Conservation (phyloP, 108 stramenopile species). For the Conticribra guillardii region DNA sequence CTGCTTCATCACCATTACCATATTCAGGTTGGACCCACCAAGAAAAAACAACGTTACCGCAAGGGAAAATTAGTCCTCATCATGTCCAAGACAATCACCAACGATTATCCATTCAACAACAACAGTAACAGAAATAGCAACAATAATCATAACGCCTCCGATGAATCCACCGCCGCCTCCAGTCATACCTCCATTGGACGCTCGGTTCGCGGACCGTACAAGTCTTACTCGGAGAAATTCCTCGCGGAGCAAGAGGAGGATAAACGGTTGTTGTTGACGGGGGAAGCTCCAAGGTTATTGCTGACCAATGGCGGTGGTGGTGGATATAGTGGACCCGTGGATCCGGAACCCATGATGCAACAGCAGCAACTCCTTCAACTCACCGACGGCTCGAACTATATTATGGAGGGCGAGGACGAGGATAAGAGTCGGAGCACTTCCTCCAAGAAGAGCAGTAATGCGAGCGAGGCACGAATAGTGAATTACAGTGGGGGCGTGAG, state of each 20-base stretch:
- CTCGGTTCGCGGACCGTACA: conserved; percentile 31
- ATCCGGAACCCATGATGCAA: background rate
- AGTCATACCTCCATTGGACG: conserved; percentile 29
- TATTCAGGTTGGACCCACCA: conserved; percentile 29
- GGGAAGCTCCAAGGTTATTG: background rate
- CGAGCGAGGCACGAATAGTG: conserved; percentile 15
- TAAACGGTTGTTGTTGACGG: conserved; percentile 5
- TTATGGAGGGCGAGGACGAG: conserved; percentile 7
- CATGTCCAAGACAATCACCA: conserved; percentile 18
- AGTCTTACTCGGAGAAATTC: conserved; percentile 41
- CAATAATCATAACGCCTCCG: background rate
- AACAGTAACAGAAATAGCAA: conserved; percentile 10
- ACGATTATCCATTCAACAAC: conserved; percentile 1
- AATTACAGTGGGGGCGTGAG: conserved; percentile 36
- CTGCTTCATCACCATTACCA: background rate
- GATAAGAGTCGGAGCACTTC: conserved; percentile 11
- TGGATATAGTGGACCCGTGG: conserved; percentile 16
- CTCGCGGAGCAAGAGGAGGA: conserved; percentile 36
- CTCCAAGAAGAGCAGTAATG: conserved; percentile 10
- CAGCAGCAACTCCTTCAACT: conserved; percentile 18
- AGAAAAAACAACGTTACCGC: conserved; percentile 45
- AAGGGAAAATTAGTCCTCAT: conserved; percentile 40
- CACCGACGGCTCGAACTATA: conserved; percentile 36
- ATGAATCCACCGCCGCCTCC: conserved; percentile 11
- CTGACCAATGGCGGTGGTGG: conserved; percentile 17